Base-by-base conservation (phyloP, 2,329 filamentous ascomycete genomes). In the Aquanectria penicillioides region DNA sequence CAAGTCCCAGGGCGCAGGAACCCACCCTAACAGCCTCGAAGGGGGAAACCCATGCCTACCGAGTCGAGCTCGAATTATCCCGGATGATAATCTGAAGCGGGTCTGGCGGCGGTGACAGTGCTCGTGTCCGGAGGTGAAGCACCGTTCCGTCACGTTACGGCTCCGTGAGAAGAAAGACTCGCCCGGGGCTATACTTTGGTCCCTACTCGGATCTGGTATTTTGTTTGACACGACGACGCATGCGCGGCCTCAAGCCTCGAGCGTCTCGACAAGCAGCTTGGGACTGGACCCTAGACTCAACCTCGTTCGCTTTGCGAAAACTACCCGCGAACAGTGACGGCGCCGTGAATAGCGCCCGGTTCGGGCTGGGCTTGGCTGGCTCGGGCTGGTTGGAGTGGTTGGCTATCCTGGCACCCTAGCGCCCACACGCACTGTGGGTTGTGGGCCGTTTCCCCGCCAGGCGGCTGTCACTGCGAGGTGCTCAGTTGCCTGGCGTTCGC, bases 391-490 rank as follows among this genome's bases (percentile, higher is more conserved):
- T 54, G 41, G 51, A 20, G 49, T 52, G 49, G 15, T 57, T 31
- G 38, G 37, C 20, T 40, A 55, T 54, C 50, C 57, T 52, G 36
- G 36, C 51, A 55, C 38, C 43, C 50, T 56, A 55, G 43, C 51
- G 51, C 17, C 36, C 18, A 34, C 43, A 23, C 28, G 40, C 37
- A 13, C 44, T 36, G 47, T 53, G 48, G 51, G 26, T 47, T 57
- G 63, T 64, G 65, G 64, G 33, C 60, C 57, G 36, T 59, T 59
- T 58, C 61, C 60, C 67, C 65, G 64, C 65, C 57, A 36, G 47
- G 55, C 54, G 46, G 63, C 55, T 69, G 63, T 69, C 67, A 67
- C 64, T 66, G 37, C 63, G 46, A 52, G 63, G 61, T 46, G 33
- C 58, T 65, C 56, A 68, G 57, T 66, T 61, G 63, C 52, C 44